These are phyloP conservation scores for Poa annua DNA, from an alignment of 176 grass and related monocot species.

Conservation along the genomic window DNA sequence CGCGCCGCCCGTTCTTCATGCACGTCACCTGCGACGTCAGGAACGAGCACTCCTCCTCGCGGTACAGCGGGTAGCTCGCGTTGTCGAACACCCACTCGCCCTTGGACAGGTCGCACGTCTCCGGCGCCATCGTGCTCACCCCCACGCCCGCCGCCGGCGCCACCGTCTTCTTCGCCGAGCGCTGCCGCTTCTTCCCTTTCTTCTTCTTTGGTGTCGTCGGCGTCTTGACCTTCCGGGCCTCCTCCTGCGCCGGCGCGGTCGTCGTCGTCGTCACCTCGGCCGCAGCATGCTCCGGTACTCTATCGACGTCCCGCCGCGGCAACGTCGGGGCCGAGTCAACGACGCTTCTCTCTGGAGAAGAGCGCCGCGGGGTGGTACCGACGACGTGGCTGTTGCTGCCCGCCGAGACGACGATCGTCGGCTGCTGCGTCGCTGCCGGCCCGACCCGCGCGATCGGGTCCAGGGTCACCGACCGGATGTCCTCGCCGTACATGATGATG, in stretches of 20 bases:
- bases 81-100: slow-evolving; percentile 83
- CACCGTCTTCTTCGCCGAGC: slow-evolving; percentile 49
- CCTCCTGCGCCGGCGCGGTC: slow-evolving; percentile 15
- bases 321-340: background rate
- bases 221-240: background rate
- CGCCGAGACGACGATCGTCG: too few relatives aligned
- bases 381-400: background rate
- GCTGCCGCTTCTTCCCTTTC: slow-evolving; percentile 36
- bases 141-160: slow-evolving; percentile 37
- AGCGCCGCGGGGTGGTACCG: slow-evolving; percentile 21
- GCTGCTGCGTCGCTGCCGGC: background rate
- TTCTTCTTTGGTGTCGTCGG: too few relatives aligned
- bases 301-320: background rate
- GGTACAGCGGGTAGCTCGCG: slow-evolving; percentile 75
- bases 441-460: slow-evolving; percentile 38
- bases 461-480: slow-evolving; percentile 57
- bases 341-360: slow-evolving; percentile 7
- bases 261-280: background rate
- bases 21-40: slow-evolving; percentile 85
- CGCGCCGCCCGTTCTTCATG: slow-evolving; percentile 84
- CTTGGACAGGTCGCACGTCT: slow-evolving; percentile 70
- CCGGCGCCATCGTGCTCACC: slow-evolving; percentile 38
- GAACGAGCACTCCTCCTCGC: slow-evolving; percentile 75
- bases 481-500: slow-evolving; percentile 74
- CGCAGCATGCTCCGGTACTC: background rate